Evolutionary conservation across 164 flowering plant genomes (phyloP).

Genomic region (Piper longum): DNA sequence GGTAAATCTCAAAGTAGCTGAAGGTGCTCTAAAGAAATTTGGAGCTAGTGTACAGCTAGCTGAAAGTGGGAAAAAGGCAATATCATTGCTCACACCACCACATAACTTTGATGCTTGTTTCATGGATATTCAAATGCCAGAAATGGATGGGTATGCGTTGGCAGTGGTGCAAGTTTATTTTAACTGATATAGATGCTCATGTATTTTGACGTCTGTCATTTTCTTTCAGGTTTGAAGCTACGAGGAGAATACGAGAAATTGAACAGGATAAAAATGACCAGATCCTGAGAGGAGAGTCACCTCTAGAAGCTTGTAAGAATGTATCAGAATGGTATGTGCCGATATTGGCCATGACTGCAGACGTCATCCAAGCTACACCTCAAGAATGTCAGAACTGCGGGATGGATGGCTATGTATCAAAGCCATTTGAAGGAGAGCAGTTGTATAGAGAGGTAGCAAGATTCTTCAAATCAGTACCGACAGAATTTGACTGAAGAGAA

Average conservation of each 20-base stretch:
- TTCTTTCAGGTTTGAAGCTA: conserved; percentile 70
- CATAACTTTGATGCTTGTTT: conserved; percentile 87
- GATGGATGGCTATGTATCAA: conserved; percentile 97
- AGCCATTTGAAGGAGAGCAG: conserved; percentile 88
- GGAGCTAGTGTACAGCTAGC: conserved; percentile 80
- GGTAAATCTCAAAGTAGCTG: conserved; percentile 83
- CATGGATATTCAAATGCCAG: conserved; percentile 99
- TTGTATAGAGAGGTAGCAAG: conserved; percentile 76
- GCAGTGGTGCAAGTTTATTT: not conserved
- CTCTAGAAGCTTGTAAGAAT: conserved; percentile 25
- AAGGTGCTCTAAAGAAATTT: conserved; percentile 73
- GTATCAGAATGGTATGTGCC: conserved; percentile 57
- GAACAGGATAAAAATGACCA: conserved; percentile 33
- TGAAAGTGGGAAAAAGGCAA: conserved; percentile 56
- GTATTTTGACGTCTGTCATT: not conserved
- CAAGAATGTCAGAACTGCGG: conserved; percentile 61
- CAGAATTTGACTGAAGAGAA: conserved; percentile 13
- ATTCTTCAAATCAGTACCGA: conserved; percentile 27
- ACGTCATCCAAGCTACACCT: conserved; percentile 84
- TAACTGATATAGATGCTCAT: not conserved
- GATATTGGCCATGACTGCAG: conserved; percentile 98
- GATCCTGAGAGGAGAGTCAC: conserved; percentile 34
- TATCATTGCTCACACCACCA: conserved; percentile 52
- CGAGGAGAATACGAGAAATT: conserved; percentile 54
- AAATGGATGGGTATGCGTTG: conserved; percentile 80